A percentile compares a stretch with the other conserved stretches of the same genome.
phyloP scores from a whole-genome alignment of 495 filamentous ascomycete genomes.

The Penicillium canariense region DNA sequence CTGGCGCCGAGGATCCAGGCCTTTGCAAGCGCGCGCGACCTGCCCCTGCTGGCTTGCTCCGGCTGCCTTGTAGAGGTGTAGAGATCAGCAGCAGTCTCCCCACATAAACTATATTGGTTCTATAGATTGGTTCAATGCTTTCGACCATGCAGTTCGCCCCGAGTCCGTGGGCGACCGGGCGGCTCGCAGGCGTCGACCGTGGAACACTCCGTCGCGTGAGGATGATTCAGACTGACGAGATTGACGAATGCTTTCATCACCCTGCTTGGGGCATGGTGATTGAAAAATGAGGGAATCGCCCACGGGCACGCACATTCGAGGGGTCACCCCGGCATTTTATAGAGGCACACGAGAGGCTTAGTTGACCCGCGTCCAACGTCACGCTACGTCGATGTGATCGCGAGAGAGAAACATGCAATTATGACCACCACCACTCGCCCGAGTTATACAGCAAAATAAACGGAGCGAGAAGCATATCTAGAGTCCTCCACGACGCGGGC shows the following conservation, averaged over 20 bases:
- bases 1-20: not conserved
- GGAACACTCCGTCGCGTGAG: slow-evolving; percentile 18
- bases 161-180: slow-evolving; percentile 19
- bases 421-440: slow-evolving; percentile 24
- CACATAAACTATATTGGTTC: not conserved
- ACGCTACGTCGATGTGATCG: slow-evolving; percentile 38
- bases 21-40: slow-evolving; percentile 1
- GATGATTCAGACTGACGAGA: slow-evolving; percentile 38
- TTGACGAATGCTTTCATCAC: slow-evolving; percentile 41
- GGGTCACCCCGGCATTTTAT: slow-evolving; percentile 19
- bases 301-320: slow-evolving; percentile 4
- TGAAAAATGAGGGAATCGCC: slow-evolving; percentile 18
- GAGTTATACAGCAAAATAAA: slow-evolving; percentile 15
- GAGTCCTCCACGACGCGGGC: not conserved
- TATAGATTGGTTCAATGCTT: not conserved
- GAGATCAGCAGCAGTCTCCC: not conserved
- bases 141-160: slow-evolving; percentile 2
- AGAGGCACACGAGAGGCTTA: slow-evolving; percentile 1
- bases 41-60: not conserved
- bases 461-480: slow-evolving; percentile 16
- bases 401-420: slow-evolving; percentile 29
- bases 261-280: slow-evolving; percentile 15
- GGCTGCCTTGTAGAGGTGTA: not conserved
- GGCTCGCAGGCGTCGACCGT: slow-evolving; percentile 27
- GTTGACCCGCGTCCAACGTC: slow-evolving; percentile 11